These are phyloP conservation scores for Guadua angustifolia DNA, from an alignment of 176 grass and related monocot species.

Conservation along the genomic window DNA sequence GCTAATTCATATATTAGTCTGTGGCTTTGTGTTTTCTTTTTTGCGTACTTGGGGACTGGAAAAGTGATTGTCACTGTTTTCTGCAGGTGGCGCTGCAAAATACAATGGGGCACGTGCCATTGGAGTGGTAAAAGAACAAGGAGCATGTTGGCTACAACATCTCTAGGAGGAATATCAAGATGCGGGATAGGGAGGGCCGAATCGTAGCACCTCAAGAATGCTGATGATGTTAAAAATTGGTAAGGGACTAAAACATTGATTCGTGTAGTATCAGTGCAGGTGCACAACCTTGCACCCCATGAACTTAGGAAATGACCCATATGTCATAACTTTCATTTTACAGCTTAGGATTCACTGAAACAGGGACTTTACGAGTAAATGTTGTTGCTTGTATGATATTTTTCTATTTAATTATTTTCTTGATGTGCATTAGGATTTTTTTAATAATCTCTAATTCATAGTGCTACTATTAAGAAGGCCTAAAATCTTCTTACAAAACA, in stretches of 20 bases:
- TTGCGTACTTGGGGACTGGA: background rate
- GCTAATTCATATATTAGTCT: background rate
- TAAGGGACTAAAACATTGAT: slow-evolving; percentile 22
- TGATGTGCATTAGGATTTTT: background rate
- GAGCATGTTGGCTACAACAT: slow-evolving; percentile 90
- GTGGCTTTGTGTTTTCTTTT: background rate
- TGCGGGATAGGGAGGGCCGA: slow-evolving; percentile 72
- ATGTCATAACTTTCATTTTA: background rate
- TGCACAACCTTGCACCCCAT: background rate
- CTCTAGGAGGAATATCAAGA: slow-evolving; percentile 74
- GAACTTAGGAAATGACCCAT: background rate
- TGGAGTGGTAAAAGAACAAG: slow-evolving; percentile 84
- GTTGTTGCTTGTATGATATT: background rate
- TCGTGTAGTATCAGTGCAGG: background rate
- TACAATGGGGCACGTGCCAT: slow-evolving; percentile 75
- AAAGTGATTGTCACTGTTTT: background rate
- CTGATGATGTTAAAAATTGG: slow-evolving; percentile 80
- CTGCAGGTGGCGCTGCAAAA: slow-evolving; percentile 75
- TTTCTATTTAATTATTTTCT: background rate
- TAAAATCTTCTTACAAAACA: background rate
- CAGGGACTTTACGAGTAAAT: background rate
- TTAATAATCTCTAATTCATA: background rate
- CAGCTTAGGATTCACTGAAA: too few species aligned
- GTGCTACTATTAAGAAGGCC: too few species aligned
- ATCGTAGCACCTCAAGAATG: slow-evolving; percentile 63